These are phyloP conservation scores for Apiospora arundinis DNA, from an alignment of 2,329 filamentous ascomycete species.

Conservation along the genomic window DNA sequence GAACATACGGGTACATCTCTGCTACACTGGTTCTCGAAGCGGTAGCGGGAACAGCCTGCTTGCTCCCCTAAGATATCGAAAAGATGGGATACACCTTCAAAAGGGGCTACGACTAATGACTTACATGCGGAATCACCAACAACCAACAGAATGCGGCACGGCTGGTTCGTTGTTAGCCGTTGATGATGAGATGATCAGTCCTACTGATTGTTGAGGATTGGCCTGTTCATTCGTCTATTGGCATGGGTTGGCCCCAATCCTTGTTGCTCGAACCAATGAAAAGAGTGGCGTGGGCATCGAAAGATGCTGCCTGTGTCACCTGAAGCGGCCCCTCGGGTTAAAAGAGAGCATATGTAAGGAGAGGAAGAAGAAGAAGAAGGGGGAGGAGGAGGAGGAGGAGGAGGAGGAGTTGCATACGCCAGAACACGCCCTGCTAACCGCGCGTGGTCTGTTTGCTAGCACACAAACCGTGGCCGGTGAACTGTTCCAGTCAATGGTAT, in stretches of 20 bases:
- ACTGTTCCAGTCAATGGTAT: neutral
- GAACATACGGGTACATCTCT: no score
- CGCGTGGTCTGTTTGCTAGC: neutral
- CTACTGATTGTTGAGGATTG: neutral
- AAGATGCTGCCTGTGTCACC: conserved; percentile 2
- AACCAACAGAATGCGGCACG: neutral
- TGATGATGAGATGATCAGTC: neutral
- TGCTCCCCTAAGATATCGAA: neutral
- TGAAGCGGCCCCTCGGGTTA: neutral
- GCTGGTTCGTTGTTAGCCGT: conserved; percentile 8
- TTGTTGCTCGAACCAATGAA: neutral
- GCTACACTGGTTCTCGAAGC: no score
- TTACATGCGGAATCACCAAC: neutral
- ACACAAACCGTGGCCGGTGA: neutral
- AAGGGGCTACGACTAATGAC: neutral
- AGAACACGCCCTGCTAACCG: neutral
- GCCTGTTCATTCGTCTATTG: neutral
- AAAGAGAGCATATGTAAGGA: no score
- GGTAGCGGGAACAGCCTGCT: neutral
- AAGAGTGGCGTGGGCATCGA: conserved; percentile 6
- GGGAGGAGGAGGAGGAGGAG: neutral
- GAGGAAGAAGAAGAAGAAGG: neutral
- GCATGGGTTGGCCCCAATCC: neutral
- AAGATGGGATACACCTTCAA: neutral
- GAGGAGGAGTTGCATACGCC: neutral